Evolutionary conservation across 176 grass and related monocot species (phyloP), one percentile per base, ranked within the genome.

Genomic region (Aegilops tauschii): DNA sequence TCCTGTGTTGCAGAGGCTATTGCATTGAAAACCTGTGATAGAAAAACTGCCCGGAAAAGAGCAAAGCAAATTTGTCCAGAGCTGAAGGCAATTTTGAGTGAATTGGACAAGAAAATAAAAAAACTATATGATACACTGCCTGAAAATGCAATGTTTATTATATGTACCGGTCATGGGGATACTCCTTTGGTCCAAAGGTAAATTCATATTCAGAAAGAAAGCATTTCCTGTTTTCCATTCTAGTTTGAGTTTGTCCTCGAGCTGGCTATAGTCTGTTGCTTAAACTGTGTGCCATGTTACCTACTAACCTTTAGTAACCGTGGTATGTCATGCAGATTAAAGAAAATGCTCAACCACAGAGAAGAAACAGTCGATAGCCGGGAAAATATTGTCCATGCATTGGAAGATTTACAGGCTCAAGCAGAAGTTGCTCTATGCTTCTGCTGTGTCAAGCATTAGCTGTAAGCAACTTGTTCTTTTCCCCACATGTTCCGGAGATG

Each of bases 101-200:
- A 87, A 65, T 85, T 98, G 30, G 90, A 96, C 67, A 83, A 79
- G 52, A 96, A 94, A 85, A 91, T 98, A 61, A 80, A 65, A 80
- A 84, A 90, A 54, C 71, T 98, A 75, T 85, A 96, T 73, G 82
- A 69, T 81, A 40, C 86, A 59, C 80, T 98, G 70, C 93, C 93
- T 18, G 83, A 81, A 62, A 94, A 96, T 87, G 44, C 93, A 45
- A 88, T 98, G 90, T 68, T 98, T 84, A 86, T 98, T 44, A 56
- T 98, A 87, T 95, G 84, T 88, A 96, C 90, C 58, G 96, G 96
- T 65, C 96, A 98, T 91, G 96, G 96, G 49, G 92, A 96, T 85
- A 93, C 93, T 37, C 94, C 88, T 89, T 73, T 93, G 77, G 96
- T 96, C 77, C 93, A 96, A 89, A 96, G 96, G 96, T 98, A 94